Percentiles rank a stretch among this genome's conserved stretches.
phyloP scores from a whole-genome alignment of 257 asterid genomes.

The Ligustrum vulgare region DNA sequence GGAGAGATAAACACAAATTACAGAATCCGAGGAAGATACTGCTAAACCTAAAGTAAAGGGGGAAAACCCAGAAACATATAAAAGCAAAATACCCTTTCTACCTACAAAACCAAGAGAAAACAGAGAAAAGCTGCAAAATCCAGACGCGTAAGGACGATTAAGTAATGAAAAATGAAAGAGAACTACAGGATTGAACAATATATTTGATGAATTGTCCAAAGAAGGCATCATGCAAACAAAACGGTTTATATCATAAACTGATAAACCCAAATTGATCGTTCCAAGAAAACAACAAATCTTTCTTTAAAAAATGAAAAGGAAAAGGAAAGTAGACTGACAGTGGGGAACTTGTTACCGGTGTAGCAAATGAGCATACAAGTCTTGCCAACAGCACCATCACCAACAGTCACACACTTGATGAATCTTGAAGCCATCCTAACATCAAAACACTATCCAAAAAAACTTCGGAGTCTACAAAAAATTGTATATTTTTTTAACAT shows the following conservation, averaged over 20 bases:
- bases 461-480: not conserved
- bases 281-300: constrained; percentile 7
- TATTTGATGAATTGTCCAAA: not conserved
- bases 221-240: not conserved
- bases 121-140: constrained; percentile 41
- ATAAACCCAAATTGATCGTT: constrained; percentile 30
- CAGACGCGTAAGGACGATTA: constrained; percentile 16
- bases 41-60: not conserved
- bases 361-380: constrained; percentile 99
- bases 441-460: constrained; percentile 32
- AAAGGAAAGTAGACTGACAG: constrained; percentile 50
- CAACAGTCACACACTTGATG: constrained; percentile 97
- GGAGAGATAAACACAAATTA: constrained; percentile 26
- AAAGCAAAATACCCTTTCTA: constrained; percentile 32
- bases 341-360: constrained; percentile 96
- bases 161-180: not conserved
- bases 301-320: not conserved
- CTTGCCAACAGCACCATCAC: constrained; percentile 99
- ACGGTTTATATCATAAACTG: not conserved
- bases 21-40: constrained; percentile 42
- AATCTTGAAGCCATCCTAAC: constrained; percentile 83
- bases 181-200: not conserved
- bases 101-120: constrained; percentile 6
- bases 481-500: constrained; percentile 13
- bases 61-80: constrained; percentile 24